A percentile compares a stretch with the other conserved stretches of the same genome.
Conservation (phyloP, 805 yeast species). For the Wickerhamomyces pijperi region DNA sequence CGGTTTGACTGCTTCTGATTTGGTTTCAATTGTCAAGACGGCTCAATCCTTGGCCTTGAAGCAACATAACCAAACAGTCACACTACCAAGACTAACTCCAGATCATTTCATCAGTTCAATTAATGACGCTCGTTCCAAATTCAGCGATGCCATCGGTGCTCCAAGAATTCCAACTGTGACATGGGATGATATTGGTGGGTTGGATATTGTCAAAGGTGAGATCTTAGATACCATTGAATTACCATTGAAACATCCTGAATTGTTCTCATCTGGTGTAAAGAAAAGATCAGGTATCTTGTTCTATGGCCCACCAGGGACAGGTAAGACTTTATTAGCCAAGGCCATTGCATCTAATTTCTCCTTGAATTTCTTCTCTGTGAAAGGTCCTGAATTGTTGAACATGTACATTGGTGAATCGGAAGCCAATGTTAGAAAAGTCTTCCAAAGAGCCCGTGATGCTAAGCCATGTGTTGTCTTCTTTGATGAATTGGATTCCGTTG, state of each 20-base stretch:
- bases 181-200: constrained; percentile 97
- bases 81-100: constrained; percentile 25
- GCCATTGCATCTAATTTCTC: constrained; percentile 96
- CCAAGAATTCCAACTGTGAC: constrained; percentile 90
- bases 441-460: constrained; percentile 91
- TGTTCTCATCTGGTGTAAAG: constrained; percentile 80
- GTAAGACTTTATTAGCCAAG: constrained; percentile 89
- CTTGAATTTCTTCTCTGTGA: constrained; percentile 87
- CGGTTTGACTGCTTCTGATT: constrained; percentile 80
- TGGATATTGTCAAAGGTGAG: constrained; percentile 82
- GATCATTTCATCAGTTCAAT: constrained; percentile 62
- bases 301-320: constrained; percentile 99
- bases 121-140: constrained; percentile 72
- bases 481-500: constrained; percentile 95
- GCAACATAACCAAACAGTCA: constrained; percentile 23
- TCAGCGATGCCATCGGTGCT: constrained; percentile 92
- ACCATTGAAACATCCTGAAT: constrained; percentile 88
- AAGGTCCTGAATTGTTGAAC: constrained; percentile 92
- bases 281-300: constrained; percentile 89
- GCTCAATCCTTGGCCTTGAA: constrained; percentile 50
- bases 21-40: constrained; percentile 55
- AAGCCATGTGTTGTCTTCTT: constrained; percentile 96
- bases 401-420: constrained; percentile 99
- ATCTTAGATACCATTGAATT: constrained; percentile 91
- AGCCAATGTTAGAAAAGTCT: constrained; percentile 90